Evolutionary conservation across 2,329 filamentous ascomycete genomes (phyloP).

Genomic region (Pseudogymnoascus sp.): DNA sequence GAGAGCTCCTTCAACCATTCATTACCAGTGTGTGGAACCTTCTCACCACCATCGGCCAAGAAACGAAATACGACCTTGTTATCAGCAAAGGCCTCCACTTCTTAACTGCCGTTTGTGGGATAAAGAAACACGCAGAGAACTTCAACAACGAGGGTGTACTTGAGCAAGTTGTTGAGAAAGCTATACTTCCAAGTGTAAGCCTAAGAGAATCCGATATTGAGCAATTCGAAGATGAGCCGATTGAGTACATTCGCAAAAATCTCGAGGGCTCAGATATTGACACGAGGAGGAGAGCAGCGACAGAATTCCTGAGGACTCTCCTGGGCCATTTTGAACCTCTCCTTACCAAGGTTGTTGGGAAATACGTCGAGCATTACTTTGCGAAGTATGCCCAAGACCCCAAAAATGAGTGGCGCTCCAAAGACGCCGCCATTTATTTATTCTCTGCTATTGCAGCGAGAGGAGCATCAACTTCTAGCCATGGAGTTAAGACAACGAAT

Average conservation of each 20-base stretch:
- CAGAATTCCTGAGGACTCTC: slow-evolving; percentile 85
- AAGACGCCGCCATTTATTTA: slow-evolving; percentile 96
- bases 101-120: slow-evolving; percentile 79
- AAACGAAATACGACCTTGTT: slow-evolving; percentile 89
- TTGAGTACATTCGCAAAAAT: slow-evolving; percentile 94
- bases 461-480: slow-evolving; percentile 75
- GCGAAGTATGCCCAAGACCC: slow-evolving; percentile 62
- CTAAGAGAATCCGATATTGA: slow-evolving; percentile 91
- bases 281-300: slow-evolving; percentile 83
- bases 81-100: slow-evolving; percentile 95
- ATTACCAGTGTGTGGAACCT: slow-evolving; percentile 87
- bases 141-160: slow-evolving; percentile 81
- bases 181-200: slow-evolving; percentile 87
- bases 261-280: slow-evolving; percentile 95
- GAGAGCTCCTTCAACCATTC: slow-evolving; percentile 71
- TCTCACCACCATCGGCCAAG: slow-evolving; percentile 74
- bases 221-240: slow-evolving; percentile 96
- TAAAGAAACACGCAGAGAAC: slow-evolving; percentile 67
- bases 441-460: slow-evolving; percentile 93
- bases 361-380: slow-evolving; percentile 82
- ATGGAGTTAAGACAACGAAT: slow-evolving; percentile 89
- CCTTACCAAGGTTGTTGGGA: slow-evolving; percentile 80
- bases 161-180: slow-evolving; percentile 87
- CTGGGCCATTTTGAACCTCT: slow-evolving; percentile 81
- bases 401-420: slow-evolving; percentile 80